Evolutionary conservation across 2,329 filamentous ascomycete species (phyloP), one percentile per base, ranked within the genome.

Genomic region (Cladosporium colombiae): DNA sequence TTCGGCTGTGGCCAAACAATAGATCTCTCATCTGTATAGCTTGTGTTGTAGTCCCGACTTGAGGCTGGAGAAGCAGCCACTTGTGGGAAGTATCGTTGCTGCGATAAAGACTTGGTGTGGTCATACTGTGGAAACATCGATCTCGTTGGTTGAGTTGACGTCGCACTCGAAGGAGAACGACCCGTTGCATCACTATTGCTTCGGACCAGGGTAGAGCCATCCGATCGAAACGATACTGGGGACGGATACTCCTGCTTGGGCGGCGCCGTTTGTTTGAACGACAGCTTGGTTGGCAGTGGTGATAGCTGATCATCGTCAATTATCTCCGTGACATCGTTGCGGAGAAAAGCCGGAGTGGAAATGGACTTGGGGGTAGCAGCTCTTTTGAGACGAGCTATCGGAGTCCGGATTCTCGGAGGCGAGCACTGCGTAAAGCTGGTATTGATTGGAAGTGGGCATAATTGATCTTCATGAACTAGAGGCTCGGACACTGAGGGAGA

Each of bases 61-160:
- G 86, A 83, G 1, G 85, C 85, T 14, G 89, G 88, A 67, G 85
- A 87, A 64, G 71, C 65, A 67, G 85, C 86, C 61, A 68, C 55
- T 31, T 84, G 88, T 2, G 90, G 89, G 58, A 85, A 89, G 78
- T 93, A 93, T 56, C 86, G 78, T 73, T 93, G 91, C 65, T 87
- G 85, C 64, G 87, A 82, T 3, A 92, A 83, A 5, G 89, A 82
- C 27, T 91, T 74, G 1, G 84, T 84, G 3, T 87, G 88, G 72
- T 93, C 88, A 74, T 92, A 93, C 33, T 85, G 83, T 8, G 91
- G 91, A 71, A 93, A 93, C 71, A 93, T 92, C 27, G 90, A 93
- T 35, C 86, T 84, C 71, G 91, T 83, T 0, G 84, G 79, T 6
- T 79, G 77, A 18, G 11, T 35, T 6, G 62, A 60, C 7, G 40